A percentile compares a stretch with the other conserved stretches of the same genome.
These are phyloP conservation scores for Aschersonia sp. DNA, from an alignment of 2,329 filamentous ascomycete genomes.

Conservation along the genomic window DNA sequence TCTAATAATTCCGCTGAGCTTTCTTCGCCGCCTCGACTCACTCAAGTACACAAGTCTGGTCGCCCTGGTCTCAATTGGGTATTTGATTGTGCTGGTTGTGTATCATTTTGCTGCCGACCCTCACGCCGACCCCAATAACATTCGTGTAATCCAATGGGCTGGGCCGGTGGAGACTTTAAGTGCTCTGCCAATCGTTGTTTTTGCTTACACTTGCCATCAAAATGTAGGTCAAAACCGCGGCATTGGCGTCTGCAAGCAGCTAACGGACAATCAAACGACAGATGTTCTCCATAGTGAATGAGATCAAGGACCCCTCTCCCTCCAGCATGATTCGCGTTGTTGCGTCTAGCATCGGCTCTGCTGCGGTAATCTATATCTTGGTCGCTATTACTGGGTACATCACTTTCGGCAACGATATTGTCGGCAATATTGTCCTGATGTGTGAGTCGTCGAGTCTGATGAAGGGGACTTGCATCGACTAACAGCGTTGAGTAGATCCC, in stretches of 20 bases:
- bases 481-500: conserved; percentile 13
- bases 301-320: conserved; percentile 75
- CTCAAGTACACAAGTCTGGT: conserved; percentile 94
- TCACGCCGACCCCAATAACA: conserved; percentile 54
- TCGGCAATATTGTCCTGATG: conserved; percentile 89
- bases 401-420: conserved; percentile 80
- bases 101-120: conserved; percentile 82
- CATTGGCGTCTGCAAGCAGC: not conserved
- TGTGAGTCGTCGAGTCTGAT: conserved; percentile 36
- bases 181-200: conserved; percentile 87
- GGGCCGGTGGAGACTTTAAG: conserved; percentile 67
- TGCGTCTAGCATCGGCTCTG: conserved; percentile 69
- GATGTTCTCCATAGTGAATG: conserved; percentile 99
- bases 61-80: conserved; percentile 83
- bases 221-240: conserved; percentile 45
- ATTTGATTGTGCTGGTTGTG: conserved; percentile 82
- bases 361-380: conserved; percentile 75
- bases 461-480: not conserved
- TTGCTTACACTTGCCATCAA: conserved; percentile 98
- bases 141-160: conserved; percentile 66
- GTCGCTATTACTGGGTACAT: conserved; percentile 93
- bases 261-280: conserved; percentile 21
- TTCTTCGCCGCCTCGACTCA: conserved; percentile 80
- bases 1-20: conserved; percentile 86
- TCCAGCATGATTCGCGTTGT: conserved; percentile 63